Evolutionary conservation across 2,329 filamentous ascomycete species (phyloP), one percentile per base, ranked within the genome.

Genomic region (Trichoderma atrobrunneum): DNA sequence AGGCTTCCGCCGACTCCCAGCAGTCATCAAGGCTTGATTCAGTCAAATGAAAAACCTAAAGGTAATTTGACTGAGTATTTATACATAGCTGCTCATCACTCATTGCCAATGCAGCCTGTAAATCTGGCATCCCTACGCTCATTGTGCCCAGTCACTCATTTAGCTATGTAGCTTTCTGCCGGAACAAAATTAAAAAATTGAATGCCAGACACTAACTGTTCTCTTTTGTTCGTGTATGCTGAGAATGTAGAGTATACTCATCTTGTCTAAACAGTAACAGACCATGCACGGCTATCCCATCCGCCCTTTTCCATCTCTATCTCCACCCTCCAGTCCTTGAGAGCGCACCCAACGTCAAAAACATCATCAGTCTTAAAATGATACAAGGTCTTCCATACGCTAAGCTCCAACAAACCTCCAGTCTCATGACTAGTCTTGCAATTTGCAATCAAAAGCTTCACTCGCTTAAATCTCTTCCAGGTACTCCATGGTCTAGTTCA

Each of bases 1-100:
- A 57, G 92, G 92, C 3, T 94, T 91, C 81, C 85, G 84, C 68
- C 82, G 88, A 59, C 81, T 89, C 12, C 74, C 76, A 26, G 28
- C 62, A 8, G 39, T 28, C 24, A 70, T 63, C 34, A 39, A 70
- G 39, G 71, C 65, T 48, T 72, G 14, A 51, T 21, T 14, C n/a
- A 54, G 57, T 21, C 14, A 10, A 24, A 28, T 26, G 14, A 11
- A 21, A 18, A 32, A 2, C 12, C 3, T 18, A 30, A 43, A 18
- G 14, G 16, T 26, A 39, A 32, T 43, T 14, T 60, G 24, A 30
- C 21, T 32, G 60, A 32, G 11, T 24, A 26, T 43, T 51, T 12
- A 54, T 54, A 48, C 39, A 57, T 54, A 30, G 18, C 57, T 70
- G 51, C 65, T 34, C 39, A 28, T 51, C 70, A 32, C 57, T 72